Evolutionary conservation across 106 monocot genomes (phyloP).

Genomic region (Platanthera zijinensis): DNA sequence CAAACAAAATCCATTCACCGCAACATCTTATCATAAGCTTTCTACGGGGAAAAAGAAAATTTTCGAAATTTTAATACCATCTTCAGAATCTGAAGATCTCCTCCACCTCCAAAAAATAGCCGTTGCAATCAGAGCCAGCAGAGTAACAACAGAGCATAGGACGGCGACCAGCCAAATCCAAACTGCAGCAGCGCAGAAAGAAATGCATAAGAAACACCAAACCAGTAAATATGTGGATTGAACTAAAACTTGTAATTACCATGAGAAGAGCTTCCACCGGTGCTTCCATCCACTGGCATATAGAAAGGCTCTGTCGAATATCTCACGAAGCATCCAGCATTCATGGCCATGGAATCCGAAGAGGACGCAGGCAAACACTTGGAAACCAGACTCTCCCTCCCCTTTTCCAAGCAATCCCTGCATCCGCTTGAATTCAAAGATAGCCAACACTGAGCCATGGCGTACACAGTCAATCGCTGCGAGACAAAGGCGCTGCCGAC

Average conservation of each 20-base stretch:
- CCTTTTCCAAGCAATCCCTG: slow-evolving; percentile 31
- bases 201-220: not conserved
- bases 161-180: slow-evolving; percentile 8
- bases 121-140: slow-evolving; percentile 12
- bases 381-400: slow-evolving; percentile 4
- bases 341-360: slow-evolving; percentile 38
- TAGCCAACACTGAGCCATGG: slow-evolving; percentile 49
- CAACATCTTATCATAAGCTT: not conserved
- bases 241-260: not conserved
- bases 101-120: slow-evolving; percentile 21
- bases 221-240: not conserved
- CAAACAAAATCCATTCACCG: slow-evolving; percentile 5
- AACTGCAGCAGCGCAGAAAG: slow-evolving; percentile 5
- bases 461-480: slow-evolving; percentile 23
- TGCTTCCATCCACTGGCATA: slow-evolving; percentile 5
- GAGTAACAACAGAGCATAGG: slow-evolving; percentile 10
- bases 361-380: slow-evolving; percentile 29
- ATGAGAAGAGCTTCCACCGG: slow-evolving; percentile 17
- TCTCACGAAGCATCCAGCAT: slow-evolving; percentile 50
- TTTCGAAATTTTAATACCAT: slow-evolving; percentile 9
- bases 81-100: slow-evolving; percentile 7
- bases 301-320: slow-evolving; percentile 54
- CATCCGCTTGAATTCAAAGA: slow-evolving; percentile 39
- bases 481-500: slow-evolving; percentile 11
- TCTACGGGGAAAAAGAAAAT: not conserved